Base-by-base conservation (phyloP, 1,284 basidiomycete genomes). In the Schizophyllum commune region DNA sequence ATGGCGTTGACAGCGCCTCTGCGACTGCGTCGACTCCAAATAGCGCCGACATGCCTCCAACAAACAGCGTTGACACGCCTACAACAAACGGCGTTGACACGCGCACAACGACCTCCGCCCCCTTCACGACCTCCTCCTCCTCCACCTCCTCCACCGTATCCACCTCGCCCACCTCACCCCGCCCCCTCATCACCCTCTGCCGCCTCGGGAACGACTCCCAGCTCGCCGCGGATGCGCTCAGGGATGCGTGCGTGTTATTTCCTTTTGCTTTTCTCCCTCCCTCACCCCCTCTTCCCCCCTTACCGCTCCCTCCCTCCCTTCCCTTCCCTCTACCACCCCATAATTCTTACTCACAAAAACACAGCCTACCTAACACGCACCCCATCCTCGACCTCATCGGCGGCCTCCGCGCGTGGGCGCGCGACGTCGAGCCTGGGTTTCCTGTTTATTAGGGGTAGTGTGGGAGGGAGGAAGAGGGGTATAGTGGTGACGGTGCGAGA, bases 161-260 rank as follows among this genome's bases (percentile, higher is more conserved):
- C 82, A 39, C 69, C 75, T 55, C 52, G 62, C 34, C 27, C 27
- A 27, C 27, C 27, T 5, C 5, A 2, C 27, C 65, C 7, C 69
- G 65, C 19, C 64, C 79, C 47, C 70, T 83, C 61, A 80, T 84
- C 61, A 77, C 98, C 22, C 73, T 98, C 39, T 98, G 96, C 73
- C 82, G 94, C 21, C 78, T 94, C 20, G 96, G 96, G 0, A 98
- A 98, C 70, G 96, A 98, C 72, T 97, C 94, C 0, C 90, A 94
- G 69, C 79, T 94, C 51, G 96, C 94, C 32, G 92, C 88, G 0
- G 78, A 84, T 19, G 85, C 85, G 0, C 69, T 96, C 34, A 77
- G 81, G 66, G 74, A 67, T 22, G 65, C 69, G 19, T n/a, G n/a
- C n/a, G n/a, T n/a, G n/a, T n/a, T n/a, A n/a, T n/a, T n/a, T n/a